Evolutionary conservation across 768 basidiomycete genomes (phyloP).

Genomic region (Leccinum fibrillosum): DNA sequence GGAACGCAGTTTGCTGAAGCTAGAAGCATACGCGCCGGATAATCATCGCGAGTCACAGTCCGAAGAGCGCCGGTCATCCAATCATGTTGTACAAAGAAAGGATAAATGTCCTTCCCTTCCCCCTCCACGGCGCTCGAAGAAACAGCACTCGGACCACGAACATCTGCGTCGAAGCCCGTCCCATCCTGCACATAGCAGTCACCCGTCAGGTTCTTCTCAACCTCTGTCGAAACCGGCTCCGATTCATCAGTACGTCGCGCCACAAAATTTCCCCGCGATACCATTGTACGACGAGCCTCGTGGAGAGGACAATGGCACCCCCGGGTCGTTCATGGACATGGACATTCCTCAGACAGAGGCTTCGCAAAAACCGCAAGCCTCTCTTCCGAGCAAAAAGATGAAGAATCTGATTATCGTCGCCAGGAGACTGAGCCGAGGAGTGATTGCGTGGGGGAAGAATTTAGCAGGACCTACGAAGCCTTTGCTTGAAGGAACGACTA

Average conservation of each 20-base stretch:
- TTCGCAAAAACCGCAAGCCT: conserved; percentile 7
- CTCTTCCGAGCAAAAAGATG: conserved; percentile 15
- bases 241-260: background rate
- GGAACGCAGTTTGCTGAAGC: conserved; percentile 32
- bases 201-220: conserved; percentile 6
- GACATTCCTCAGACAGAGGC: conserved; percentile 19
- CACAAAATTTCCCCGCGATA: background rate
- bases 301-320: background rate
- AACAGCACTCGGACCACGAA: conserved; percentile 9
- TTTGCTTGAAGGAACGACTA: background rate
- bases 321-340: conserved; percentile 34
- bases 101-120: conserved; percentile 23
- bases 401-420: conserved; percentile 22
- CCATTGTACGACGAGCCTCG: background rate
- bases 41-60: conserved; percentile 23
- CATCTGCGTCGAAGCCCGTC: background rate
- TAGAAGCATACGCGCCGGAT: conserved; percentile 29
- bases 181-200: conserved; percentile 1
- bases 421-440: conserved; percentile 25
- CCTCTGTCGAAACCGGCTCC: conserved; percentile 2
- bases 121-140: conserved; percentile 13
- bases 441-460: conserved; percentile 31
- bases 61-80: conserved; percentile 3
- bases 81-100: background rate
- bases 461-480: conserved; percentile 17